phyloP scores from a whole-genome alignment of 139 green algal species.

The Haematococcus sp. region DNA sequence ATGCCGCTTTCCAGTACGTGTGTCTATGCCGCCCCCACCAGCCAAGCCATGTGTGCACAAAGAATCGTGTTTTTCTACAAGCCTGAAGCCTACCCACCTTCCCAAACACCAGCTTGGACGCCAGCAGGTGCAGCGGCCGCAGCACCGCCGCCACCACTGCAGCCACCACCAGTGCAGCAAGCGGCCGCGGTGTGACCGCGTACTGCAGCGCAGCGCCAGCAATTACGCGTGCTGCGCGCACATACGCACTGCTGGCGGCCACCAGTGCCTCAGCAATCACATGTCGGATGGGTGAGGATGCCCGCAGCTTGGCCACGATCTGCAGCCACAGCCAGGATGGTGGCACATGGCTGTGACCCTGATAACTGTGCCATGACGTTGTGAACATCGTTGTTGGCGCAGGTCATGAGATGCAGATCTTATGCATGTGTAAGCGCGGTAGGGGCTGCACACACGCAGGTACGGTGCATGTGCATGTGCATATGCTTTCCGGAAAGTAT shows the following conservation, averaged over 20 bases:
- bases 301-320: constrained; percentile 63
- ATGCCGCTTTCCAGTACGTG: no score
- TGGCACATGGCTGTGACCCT: no score
- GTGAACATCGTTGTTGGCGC: no score
- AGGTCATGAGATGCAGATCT: no score
- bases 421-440: no score
- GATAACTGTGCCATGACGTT: no score
- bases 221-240: constrained; percentile 31
- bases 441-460: no score
- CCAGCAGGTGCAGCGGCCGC: constrained; percentile 67
- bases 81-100: constrained; percentile 40
- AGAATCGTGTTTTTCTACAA: no score
- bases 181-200: constrained; percentile 29
- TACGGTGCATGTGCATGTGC: no score
- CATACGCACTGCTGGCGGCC: constrained; percentile 45
- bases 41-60: no score
- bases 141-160: constrained; percentile 48
- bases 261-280: constrained; percentile 57
- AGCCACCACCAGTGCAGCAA: constrained; percentile 43
- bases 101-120: constrained; percentile 57
- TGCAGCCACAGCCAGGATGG: constrained; percentile 26
- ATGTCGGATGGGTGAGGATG: constrained; percentile 36
- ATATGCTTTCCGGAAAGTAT: no score
- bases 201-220: constrained; percentile 52
- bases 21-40: no score